Evolutionary conservation across 169 alveolate genomes (phyloP), one percentile per base, ranked within the genome.

Genomic region (Plasmodium ovale): DNA sequence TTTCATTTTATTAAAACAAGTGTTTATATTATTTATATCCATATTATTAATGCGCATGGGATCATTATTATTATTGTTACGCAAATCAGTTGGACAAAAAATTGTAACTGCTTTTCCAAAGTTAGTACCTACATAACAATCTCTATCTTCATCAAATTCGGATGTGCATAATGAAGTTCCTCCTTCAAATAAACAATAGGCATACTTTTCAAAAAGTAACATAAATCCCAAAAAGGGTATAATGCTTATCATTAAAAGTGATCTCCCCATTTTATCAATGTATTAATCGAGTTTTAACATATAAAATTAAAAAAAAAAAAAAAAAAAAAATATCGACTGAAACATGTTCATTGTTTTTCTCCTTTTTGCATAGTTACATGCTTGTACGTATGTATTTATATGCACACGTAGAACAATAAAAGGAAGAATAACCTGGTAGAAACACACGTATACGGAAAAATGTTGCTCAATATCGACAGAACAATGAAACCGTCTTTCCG

Each of bases 71-170:
- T 49, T 37, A 69, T 47, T 69, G 12, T 14, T 33, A 12, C 23
- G 35, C 21, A 44, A 4, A 56, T 69, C 67, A 12, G 58, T n/a
- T 6, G 82, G 82, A 69, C 82, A 69, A 37, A 47, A 69, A 10
- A 69, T 23, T 9, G 42, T 47, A 7, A 69, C 33, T 19, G 23
- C 65, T 35, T 69, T 69, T 4, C 82, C 82, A 69, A 69, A 69
- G 19, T 69, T 65, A 35, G 44, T 54, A 25, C 21, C 0, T 27
- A 69, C 16, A 12, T 44, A 19, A 49, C 82, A 69, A 25, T 47
- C 65, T 12, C 27, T 69, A 35, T 69, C 65, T 9, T 69, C 44
- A 35, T 44, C 25, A 69, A 44, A 69, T 37, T 69, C 82, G 9
- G 82, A 69, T 12, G 25, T 0, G 49, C 82, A 69, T 5, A 44